Percentiles rank a stretch among this genome's conserved stretches.
Evolutionary conservation across 2,329 filamentous ascomycete species (phyloP).

Genomic region (Diaporthe capsici): DNA sequence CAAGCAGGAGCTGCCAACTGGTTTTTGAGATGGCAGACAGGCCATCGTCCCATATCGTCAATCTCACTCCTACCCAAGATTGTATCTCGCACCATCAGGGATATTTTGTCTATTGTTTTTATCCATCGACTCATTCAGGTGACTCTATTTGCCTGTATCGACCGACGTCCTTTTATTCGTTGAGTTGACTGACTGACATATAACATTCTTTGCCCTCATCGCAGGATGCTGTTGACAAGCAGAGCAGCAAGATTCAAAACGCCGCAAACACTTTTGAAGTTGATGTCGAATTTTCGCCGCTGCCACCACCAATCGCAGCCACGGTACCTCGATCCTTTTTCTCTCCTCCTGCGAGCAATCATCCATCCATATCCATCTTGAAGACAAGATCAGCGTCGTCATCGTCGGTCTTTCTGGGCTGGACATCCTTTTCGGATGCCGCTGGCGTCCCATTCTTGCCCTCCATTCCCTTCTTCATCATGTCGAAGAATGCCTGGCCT

Average conservation of each 20-base stretch:
- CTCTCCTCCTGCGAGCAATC: background rate
- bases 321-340: background rate
- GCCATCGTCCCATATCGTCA: background rate
- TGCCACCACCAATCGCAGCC: background rate
- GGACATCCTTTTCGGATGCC: background rate
- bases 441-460: background rate
- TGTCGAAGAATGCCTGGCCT: background rate
- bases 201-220: background rate
- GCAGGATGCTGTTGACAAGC: background rate
- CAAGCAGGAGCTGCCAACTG: background rate
- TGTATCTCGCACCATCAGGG: background rate
- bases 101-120: background rate
- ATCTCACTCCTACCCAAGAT: background rate
- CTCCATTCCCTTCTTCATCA: background rate
- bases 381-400: constrained; percentile 34
- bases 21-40: background rate
- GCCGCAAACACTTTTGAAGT: constrained; percentile 35
- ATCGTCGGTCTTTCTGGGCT: constrained; percentile 7
- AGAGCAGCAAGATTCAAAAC: constrained; percentile 10
- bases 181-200: constrained; percentile 8
- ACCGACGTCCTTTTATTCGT: background rate
- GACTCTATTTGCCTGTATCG: constrained; percentile 19
- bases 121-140: background rate
- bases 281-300: constrained; percentile 12
- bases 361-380: constrained; percentile 31